phyloP scores from a whole-genome alignment of 306 rosid species.

The Acacia acuminata region DNA sequence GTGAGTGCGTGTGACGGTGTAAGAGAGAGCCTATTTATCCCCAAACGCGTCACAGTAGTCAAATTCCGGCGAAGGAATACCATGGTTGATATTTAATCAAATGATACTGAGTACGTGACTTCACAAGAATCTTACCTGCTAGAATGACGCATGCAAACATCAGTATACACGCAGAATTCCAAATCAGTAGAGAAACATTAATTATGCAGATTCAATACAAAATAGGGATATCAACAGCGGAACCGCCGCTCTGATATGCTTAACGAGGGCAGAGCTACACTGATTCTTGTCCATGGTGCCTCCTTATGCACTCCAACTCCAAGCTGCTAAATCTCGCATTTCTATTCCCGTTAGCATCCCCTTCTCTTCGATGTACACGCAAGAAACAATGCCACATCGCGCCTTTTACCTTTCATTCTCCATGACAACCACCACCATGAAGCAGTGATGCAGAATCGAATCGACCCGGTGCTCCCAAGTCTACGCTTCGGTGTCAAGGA shows the following conservation, averaged over 20 bases:
- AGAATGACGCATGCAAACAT: too few relatives aligned
- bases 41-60: too few relatives aligned
- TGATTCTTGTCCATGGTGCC: constrained; percentile 75
- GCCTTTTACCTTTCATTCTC: constrained; percentile 24
- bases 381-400: constrained; percentile 5
- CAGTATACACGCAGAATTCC: too few relatives aligned
- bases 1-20: too few relatives aligned
- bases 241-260: constrained; percentile 84
- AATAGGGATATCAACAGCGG: constrained; percentile 32
- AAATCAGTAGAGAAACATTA: too few relatives aligned
- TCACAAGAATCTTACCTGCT: too few relatives aligned
- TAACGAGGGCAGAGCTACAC: constrained; percentile 78
- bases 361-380: not conserved
- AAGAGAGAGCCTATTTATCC: too few relatives aligned
- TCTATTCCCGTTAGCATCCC: constrained; percentile 47
- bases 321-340: constrained; percentile 46
- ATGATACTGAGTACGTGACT: too few relatives aligned
- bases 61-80: too few relatives aligned
- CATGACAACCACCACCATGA: constrained; percentile 20
- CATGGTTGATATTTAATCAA: too few relatives aligned
- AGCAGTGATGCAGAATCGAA: constrained; percentile 6
- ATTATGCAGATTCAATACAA: too few relatives aligned
- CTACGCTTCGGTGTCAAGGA: not conserved
- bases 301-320: constrained; percentile 67
- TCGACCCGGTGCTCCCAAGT: not conserved